Percentiles rank a stretch among this genome's conserved stretches.
phyloP scores from a whole-genome alignment of 2,329 filamentous ascomycete genomes.

The Fusarium nisikadoi region DNA sequence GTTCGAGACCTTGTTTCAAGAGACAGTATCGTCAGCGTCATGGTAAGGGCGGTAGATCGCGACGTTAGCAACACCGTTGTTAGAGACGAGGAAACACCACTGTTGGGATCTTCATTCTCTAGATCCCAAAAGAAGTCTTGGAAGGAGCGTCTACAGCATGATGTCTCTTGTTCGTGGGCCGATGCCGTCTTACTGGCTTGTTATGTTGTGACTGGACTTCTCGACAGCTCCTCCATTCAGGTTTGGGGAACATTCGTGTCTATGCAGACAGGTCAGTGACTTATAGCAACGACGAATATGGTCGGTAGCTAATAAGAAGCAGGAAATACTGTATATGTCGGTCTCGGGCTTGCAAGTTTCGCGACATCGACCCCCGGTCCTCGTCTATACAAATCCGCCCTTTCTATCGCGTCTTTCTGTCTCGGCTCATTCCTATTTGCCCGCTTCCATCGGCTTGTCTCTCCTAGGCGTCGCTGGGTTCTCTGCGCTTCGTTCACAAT shows the following conservation, averaged over 20 bases:
- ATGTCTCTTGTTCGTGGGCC: slow-evolving; percentile 62
- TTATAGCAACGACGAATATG: not conserved
- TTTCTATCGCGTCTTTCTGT: slow-evolving; percentile 77
- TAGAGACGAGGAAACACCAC: slow-evolving; percentile 36
- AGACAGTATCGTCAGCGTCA: not conserved
- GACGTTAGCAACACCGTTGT: not conserved
- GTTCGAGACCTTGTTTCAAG: rapidly evolving
- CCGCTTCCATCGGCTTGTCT: slow-evolving; percentile 70
- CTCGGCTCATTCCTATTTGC: slow-evolving; percentile 77
- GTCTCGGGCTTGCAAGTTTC: slow-evolving; percentile 64
- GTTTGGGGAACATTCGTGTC: slow-evolving; percentile 85
- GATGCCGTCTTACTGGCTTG: slow-evolving; percentile 76
- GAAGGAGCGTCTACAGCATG: slow-evolving; percentile 18
- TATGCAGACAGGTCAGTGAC: slow-evolving; percentile 79
- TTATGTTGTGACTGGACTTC: slow-evolving; percentile 80
- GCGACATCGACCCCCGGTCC: slow-evolving; percentile 52
- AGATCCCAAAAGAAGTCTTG: not conserved
- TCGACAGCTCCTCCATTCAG: slow-evolving; percentile 79
- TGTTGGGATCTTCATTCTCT: slow-evolving; percentile 7
- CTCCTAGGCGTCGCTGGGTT: slow-evolving; percentile 71
- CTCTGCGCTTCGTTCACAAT: slow-evolving; percentile 67
- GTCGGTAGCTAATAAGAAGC: not conserved
- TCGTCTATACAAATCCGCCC: slow-evolving; percentile 65
- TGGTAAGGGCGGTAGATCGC: slow-evolving; percentile 1
- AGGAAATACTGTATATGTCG: slow-evolving; percentile 84